Base-by-base conservation (phyloP, 2,329 filamentous ascomycete species). In the Paracamarosporium sp. region DNA sequence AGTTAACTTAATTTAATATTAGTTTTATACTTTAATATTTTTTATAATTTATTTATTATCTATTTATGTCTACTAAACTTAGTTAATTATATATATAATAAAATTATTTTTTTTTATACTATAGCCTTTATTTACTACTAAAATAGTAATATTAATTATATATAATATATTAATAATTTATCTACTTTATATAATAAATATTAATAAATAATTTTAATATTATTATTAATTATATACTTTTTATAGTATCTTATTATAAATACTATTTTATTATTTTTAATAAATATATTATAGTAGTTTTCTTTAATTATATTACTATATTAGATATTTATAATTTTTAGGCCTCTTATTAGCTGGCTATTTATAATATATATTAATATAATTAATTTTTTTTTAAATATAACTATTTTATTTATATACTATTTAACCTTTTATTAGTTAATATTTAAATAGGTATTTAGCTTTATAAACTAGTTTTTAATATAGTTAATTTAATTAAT, bases 351-450 rank as follows among this genome's bases (percentile, higher is more conserved):
- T 9, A n/a, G n/a, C 15, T 38, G 15, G 9, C 35, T n/a, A n/a
- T n/a, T n/a, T 38, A 17, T 38, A 5, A 62, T 43, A 38, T 67
- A 55, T 31, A 66, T 54, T 20, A 69, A 57, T 35, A 62, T 41
- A 28, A 68, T 25, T 41, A 67, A 50, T 54, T 64, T 56, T 54
- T 61, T 52, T 33, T 48, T 5, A 38, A 38, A 38, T 5, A 17
- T 17, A 38, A 48, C 15, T 48, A 20, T n/a, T 5, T 13, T 13
- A 31, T 48, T 25, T 24, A 59, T 54, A 38, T 38, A 38, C 15
- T 17, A 17, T n/a, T 38, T 38, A 38, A 38, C 35, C 15, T 38
- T n/a, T 38, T 38, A 38, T n/a, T 38, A 17, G 35, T n/a, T 17
- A 17, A 38, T n/a, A n/a, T n/a, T n/a, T n/a, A n/a, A 38, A n/a